Evolutionary conservation across 179 eudicot species (phyloP).

Genomic region (Spinacia oleracea): DNA sequence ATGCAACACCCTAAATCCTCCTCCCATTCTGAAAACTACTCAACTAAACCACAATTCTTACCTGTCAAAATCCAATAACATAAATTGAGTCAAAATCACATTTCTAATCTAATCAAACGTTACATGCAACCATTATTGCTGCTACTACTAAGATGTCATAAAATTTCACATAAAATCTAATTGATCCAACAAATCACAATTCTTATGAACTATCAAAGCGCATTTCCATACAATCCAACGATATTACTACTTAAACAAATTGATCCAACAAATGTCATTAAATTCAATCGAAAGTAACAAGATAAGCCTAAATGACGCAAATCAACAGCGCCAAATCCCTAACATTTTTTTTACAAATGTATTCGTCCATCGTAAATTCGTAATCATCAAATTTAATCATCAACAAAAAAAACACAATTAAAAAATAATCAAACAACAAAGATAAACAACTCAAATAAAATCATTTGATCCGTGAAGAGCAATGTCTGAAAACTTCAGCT

Average conservation of each 20-base stretch:
- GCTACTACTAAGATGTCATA: too few species aligned
- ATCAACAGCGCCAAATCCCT: background rate
- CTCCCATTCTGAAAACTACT: constrained; percentile 55
- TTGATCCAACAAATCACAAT: background rate
- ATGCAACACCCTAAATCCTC: constrained; percentile 82
- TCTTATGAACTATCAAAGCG: too few species aligned
- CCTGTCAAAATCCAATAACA: constrained; percentile 25
- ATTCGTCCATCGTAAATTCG: background rate
- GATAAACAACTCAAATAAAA: too few species aligned
- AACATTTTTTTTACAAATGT: background rate
- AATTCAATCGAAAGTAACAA: background rate
- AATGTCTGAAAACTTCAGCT: background rate
- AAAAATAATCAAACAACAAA: background rate
- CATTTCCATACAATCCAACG: background rate
- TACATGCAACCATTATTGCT: background rate
- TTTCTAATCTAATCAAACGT: background rate
- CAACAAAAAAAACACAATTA: background rate
- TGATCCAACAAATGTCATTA: background rate
- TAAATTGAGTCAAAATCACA: background rate
- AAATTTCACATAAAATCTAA: too few species aligned
- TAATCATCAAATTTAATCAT: too few species aligned
- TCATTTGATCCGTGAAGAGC: background rate
- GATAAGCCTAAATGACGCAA: background rate
- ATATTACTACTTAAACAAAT: background rate
- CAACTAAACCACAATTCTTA: constrained; percentile 5